Evolutionary conservation across 2,329 filamentous ascomycete species (phyloP).

Genomic region (Aspergillus eucalypticola): DNA sequence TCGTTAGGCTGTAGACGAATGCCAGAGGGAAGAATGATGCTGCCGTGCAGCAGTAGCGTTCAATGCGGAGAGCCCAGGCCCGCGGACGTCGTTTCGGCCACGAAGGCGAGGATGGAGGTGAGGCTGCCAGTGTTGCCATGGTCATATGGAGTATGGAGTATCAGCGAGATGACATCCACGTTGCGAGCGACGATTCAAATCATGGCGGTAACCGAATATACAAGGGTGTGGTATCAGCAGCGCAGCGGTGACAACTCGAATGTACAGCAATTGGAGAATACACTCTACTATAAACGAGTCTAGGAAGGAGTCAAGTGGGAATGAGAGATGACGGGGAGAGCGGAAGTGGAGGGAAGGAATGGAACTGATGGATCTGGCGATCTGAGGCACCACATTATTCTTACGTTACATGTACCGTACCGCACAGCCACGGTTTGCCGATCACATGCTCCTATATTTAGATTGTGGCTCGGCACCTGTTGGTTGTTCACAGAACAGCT

Average conservation of each 20-base stretch:
- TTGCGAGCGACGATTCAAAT: constrained; percentile 4
- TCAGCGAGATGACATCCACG: not conserved
- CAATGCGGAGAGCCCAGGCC: constrained; percentile 55
- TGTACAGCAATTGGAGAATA: not conserved
- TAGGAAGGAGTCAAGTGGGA: not conserved
- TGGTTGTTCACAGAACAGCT: not conserved
- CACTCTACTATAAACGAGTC: not conserved
- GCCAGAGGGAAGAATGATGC: constrained; percentile 81
- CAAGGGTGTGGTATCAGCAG: not conserved
- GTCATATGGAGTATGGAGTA: not conserved
- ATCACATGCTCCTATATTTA: constrained; percentile 3
- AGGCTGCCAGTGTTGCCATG: constrained; percentile 43
- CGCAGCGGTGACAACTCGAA: not conserved
- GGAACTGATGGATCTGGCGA: not conserved
- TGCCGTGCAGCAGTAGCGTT: constrained; percentile 79
- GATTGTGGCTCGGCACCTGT: not conserved
- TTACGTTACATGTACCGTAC: not conserved
- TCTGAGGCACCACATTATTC: not conserved
- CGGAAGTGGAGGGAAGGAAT: not conserved
- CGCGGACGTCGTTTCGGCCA: constrained; percentile 45
- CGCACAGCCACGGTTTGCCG: not conserved
- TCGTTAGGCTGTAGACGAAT: constrained; percentile 88
- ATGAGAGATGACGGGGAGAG: not conserved
- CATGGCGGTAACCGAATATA: not conserved
- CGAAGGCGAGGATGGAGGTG: constrained; percentile 42